These are phyloP conservation scores for Capsella rubella DNA, from an alignment of 441 rosid species.

Conservation along the genomic window DNA sequence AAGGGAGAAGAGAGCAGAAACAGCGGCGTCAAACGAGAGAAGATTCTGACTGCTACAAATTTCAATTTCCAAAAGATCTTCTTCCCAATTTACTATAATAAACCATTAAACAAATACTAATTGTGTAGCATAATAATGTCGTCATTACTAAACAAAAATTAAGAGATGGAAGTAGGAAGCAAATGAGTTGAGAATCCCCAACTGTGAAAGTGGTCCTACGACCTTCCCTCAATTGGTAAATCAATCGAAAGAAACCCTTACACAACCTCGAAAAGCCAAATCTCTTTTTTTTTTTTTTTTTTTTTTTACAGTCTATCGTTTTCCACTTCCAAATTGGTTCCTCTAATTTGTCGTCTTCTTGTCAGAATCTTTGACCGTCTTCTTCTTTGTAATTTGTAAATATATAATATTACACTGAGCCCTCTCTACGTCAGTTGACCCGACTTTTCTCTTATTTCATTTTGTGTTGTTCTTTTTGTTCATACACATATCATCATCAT, in stretches of 20 bases:
- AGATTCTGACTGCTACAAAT: constrained; percentile 43
- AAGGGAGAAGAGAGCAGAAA: constrained; percentile 32
- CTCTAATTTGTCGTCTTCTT: constrained; percentile 27
- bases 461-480: neutral
- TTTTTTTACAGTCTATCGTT: constrained; percentile 7
- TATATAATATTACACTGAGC: neutral
- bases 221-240: constrained; percentile 29
- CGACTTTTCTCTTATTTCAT: constrained; percentile 4
- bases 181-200: neutral
- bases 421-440: constrained; percentile 32
- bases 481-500: neutral
- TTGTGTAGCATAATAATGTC: too few species aligned
- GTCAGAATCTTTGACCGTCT: constrained; percentile 49
- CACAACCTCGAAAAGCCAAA: constrained; percentile 43
- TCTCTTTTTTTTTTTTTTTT: neutral
- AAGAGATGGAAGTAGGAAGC: neutral
- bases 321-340: constrained; percentile 28
- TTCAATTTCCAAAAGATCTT: constrained; percentile 35
- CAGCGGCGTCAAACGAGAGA: constrained; percentile 46
- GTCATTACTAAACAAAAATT: too few species aligned
- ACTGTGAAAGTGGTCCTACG: constrained; percentile 34
- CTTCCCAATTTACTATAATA: neutral
- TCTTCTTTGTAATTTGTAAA: neutral
- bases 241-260: constrained; percentile 33
- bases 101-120: too few species aligned